Conservation (phyloP, 2,329 filamentous ascomycete species). For the Pseudogymnoascus sp. region DNA sequence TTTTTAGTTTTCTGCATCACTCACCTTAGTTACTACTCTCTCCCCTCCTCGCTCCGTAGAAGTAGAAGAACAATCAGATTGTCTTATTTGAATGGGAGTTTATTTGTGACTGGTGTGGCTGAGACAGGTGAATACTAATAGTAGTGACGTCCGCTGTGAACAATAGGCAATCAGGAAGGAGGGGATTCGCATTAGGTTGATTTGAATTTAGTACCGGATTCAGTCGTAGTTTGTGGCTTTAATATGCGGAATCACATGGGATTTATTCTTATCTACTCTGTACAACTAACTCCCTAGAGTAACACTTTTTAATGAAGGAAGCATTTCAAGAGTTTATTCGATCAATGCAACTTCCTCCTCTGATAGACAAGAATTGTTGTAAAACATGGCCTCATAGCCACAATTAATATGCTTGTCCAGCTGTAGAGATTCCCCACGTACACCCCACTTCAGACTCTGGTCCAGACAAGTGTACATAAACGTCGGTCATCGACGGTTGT, state of each 20-base stretch:
- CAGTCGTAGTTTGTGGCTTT: not conserved
- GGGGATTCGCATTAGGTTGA: not conserved
- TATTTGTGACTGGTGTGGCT: not conserved
- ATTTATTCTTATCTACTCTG: not conserved
- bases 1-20: constrained; percentile 10
- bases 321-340: not conserved
- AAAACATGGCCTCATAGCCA: not conserved
- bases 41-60: constrained; percentile 1
- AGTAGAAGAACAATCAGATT: constrained; percentile 1
- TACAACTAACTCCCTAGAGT: not conserved
- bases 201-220: not conserved
- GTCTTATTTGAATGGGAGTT: not conserved
- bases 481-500: not conserved
- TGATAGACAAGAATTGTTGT: not conserved
- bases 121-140: not conserved
- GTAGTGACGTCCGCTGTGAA: not conserved
- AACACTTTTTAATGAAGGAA: not conserved
- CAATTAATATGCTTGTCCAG: constrained; percentile 1
- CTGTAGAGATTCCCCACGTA: not conserved
- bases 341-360: not conserved
- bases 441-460: not conserved
- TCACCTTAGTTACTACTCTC: not conserved
- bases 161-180: not conserved
- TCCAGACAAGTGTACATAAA: not conserved
- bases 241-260: not conserved